phyloP scores from a whole-genome alignment of 169 alveolate species.

The Eimeria sp. region DNA sequence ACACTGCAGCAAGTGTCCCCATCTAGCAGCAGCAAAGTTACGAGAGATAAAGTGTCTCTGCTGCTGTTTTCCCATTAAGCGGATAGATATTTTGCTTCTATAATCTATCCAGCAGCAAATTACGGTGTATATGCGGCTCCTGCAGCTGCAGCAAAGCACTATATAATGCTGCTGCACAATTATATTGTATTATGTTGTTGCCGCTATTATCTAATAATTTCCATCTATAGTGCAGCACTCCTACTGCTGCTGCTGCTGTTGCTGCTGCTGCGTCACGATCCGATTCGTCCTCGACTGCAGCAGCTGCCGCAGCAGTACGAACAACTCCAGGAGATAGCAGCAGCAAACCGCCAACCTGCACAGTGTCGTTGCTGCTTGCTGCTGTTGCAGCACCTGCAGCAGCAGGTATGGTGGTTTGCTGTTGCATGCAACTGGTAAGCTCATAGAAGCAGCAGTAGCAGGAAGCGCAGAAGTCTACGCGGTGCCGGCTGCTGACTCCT shows the following conservation, averaged over 20 bases:
- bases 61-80: slow-evolving; percentile 4
- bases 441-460: background rate
- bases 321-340: slow-evolving; percentile 9
- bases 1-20: slow-evolving; percentile 27
- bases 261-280: background rate
- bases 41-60: slow-evolving; percentile 16
- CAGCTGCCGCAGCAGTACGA: slow-evolving; percentile 8
- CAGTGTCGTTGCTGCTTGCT: background rate
- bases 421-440: background rate
- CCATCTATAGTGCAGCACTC: background rate
- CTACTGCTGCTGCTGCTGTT: background rate
- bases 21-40: slow-evolving; percentile 35
- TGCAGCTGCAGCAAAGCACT: slow-evolving; percentile 43
- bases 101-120: slow-evolving; percentile 43
- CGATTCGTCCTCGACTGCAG: background rate
- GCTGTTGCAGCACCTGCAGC: slow-evolving; percentile 33
- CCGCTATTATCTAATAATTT: background rate
- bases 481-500: slow-evolving; percentile 2
- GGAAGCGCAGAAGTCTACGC: background rate
- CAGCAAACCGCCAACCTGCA: slow-evolving; percentile 24
- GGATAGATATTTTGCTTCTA: slow-evolving; percentile 14
- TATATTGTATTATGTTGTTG: background rate
- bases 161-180: slow-evolving; percentile 16
- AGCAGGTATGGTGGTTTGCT: background rate
- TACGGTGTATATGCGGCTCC: background rate